Conservation (phyloP, 2,329 filamentous ascomycete genomes). For the Xylariales sp. region DNA sequence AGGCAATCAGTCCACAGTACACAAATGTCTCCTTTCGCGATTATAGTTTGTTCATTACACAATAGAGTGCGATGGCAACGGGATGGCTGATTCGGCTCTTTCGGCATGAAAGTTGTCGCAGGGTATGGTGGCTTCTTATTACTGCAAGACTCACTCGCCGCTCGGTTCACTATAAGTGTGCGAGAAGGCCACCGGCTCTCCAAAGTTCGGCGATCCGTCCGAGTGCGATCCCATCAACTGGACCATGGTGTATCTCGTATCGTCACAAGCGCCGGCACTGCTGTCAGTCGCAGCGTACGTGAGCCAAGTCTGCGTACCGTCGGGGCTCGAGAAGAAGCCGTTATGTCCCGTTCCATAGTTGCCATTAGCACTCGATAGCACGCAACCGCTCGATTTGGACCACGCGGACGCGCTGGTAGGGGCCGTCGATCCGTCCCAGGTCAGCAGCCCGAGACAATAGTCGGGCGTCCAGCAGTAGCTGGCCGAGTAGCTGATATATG, state of each 20-base stretch:
- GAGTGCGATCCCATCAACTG: conserved; percentile 45
- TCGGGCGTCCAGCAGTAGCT: conserved; percentile 52
- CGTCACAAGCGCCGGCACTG: conserved; percentile 45
- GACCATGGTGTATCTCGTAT: conserved; percentile 48
- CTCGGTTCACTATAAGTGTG: conserved; percentile 7
- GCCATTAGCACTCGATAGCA: conserved; percentile 48
- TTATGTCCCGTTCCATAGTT: conserved; percentile 56
- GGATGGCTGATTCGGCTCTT: no score
- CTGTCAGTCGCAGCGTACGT: conserved; percentile 51
- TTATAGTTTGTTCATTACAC: no score
- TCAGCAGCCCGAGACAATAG: conserved; percentile 50
- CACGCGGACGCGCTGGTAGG: conserved; percentile 40
- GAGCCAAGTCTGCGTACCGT: conserved; percentile 49
- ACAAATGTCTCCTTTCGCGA: no score
- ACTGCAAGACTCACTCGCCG: conserved; percentile 2
- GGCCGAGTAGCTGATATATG: conserved; percentile 49
- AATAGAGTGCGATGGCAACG: no score
- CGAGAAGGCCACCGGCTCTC: conserved; percentile 22
- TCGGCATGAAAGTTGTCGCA: no score
- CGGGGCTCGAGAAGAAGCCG: conserved; percentile 53
- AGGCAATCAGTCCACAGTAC: no score
- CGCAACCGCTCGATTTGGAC: conserved; percentile 46
- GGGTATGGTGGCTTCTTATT: no score
- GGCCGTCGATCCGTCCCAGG: conserved; percentile 46
- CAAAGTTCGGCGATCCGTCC: conserved; percentile 50